Evolutionary conservation across 108 stramenopile genomes (phyloP).

Genomic region (Pseudonitzschia pungens): DNA sequence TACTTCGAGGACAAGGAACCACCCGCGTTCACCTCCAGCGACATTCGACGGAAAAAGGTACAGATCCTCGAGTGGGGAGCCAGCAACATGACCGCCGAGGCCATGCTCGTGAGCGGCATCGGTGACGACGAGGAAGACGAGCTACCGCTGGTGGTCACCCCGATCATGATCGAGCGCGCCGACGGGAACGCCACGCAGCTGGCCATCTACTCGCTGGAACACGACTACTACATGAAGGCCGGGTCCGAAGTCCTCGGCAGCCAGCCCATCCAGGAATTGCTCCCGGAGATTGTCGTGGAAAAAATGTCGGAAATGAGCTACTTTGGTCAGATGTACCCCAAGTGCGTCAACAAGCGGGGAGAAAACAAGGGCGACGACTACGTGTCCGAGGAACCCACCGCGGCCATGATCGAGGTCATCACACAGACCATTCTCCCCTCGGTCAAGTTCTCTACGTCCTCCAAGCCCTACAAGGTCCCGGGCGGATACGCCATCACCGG

Average conservation of each 20-base stretch:
- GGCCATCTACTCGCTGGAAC: constrained; percentile 56
- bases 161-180: constrained; percentile 36
- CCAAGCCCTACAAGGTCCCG: constrained; percentile 55
- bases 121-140: neutral
- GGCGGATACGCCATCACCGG: constrained; percentile 72
- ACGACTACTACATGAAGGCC: constrained; percentile 45
- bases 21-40: neutral
- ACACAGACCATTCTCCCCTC: constrained; percentile 59
- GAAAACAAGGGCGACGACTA: constrained; percentile 20
- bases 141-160: neutral
- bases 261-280: constrained; percentile 25
- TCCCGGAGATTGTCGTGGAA: constrained; percentile 9
- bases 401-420: constrained; percentile 50
- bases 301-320: neutral
- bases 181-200: constrained; percentile 56
- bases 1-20: neutral
- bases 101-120: neutral
- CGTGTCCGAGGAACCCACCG: constrained; percentile 37
- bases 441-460: constrained; percentile 46
- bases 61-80: constrained; percentile 7
- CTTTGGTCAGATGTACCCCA: constrained; percentile 49
- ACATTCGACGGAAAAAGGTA: constrained; percentile 3
- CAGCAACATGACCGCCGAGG: neutral
- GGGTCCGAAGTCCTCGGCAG: constrained; percentile 31
- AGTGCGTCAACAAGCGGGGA: constrained; percentile 66